These are phyloP conservation scores for Monosporascus sp. DNA, from an alignment of 2,329 filamentous ascomycete genomes.

Conservation along the genomic window DNA sequence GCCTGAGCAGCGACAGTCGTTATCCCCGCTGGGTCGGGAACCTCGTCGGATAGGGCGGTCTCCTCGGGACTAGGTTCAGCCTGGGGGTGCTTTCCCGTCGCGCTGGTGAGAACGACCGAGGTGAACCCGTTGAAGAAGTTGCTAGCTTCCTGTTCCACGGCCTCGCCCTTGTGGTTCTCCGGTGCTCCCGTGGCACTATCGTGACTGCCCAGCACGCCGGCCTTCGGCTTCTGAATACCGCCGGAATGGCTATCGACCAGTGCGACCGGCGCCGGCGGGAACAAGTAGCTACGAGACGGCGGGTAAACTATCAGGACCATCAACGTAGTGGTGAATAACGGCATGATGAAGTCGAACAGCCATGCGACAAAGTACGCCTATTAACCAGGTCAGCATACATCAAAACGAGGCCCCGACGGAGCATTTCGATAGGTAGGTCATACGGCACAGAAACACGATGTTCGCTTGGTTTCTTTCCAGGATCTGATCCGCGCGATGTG, in stretches of 20 bases:
- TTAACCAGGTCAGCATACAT: neutral
- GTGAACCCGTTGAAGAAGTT: slow-evolving; percentile 74
- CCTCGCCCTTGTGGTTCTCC: slow-evolving; percentile 78
- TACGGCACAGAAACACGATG: slow-evolving; percentile 58
- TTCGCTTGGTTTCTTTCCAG: slow-evolving; percentile 70
- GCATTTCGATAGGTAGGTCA: slow-evolving; percentile 8
- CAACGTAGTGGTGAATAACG: slow-evolving; percentile 51
- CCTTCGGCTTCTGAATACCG: slow-evolving; percentile 69
- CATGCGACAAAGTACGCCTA: slow-evolving; percentile 56
- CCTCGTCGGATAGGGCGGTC: slow-evolving; percentile 17
- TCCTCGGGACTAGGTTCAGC: slow-evolving; percentile 44
- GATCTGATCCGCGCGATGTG: slow-evolving; percentile 72
- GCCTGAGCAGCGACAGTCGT: slow-evolving; percentile 34
- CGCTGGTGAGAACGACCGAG: slow-evolving; percentile 66
- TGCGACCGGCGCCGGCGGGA: slow-evolving; percentile 72
- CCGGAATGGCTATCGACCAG: slow-evolving; percentile 66
- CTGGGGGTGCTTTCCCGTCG: slow-evolving; percentile 71
- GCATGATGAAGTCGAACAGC: slow-evolving; percentile 65
- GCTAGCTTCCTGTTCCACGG: slow-evolving; percentile 75
- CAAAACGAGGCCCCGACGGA: neutral
- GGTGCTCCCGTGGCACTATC: slow-evolving; percentile 77
- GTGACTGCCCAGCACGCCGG: slow-evolving; percentile 69
- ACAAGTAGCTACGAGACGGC: slow-evolving; percentile 55
- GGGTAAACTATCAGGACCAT: slow-evolving; percentile 64
- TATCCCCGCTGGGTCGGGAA: slow-evolving; percentile 32